Evolutionary conservation across 345 rosid species (phyloP).

Genomic region (Dipteronia sinensis): DNA sequence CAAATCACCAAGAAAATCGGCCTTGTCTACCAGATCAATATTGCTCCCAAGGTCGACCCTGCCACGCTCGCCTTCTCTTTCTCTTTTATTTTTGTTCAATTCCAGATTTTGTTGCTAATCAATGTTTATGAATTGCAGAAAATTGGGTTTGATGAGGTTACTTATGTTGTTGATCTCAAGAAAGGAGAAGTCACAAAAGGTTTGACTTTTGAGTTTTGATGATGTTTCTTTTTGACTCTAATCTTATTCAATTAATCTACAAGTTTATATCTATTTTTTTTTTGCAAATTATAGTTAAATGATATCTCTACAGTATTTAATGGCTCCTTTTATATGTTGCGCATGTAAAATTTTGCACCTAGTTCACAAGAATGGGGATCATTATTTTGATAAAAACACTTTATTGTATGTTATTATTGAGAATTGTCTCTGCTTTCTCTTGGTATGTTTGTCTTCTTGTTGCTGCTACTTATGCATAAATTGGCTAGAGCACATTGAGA

Average conservation of each 20-base stretch:
- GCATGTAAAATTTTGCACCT: background rate
- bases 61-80: too few relatives aligned
- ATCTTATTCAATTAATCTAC: background rate
- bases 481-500: background rate
- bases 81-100: background rate
- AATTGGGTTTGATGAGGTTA: constrained; percentile 86
- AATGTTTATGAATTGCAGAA: constrained; percentile 44
- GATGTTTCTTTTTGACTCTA: background rate
- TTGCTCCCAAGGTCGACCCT: constrained; percentile 81
- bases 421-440: background rate
- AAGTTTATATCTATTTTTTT: too few relatives aligned
- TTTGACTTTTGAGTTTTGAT: constrained; percentile 28
- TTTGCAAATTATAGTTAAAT: too few relatives aligned
- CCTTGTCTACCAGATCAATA: constrained; percentile 84
- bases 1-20: constrained; percentile 65
- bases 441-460: background rate
- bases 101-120: background rate
- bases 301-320: background rate
- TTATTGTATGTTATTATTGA: background rate
- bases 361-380: background rate
- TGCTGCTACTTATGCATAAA: background rate
- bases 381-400: background rate
- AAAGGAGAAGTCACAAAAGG: constrained; percentile 90
- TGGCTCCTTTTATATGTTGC: background rate
- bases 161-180: constrained; percentile 80